Conservation (phyloP, 176 grass and related monocot species). For the Guadua angustifolia region DNA sequence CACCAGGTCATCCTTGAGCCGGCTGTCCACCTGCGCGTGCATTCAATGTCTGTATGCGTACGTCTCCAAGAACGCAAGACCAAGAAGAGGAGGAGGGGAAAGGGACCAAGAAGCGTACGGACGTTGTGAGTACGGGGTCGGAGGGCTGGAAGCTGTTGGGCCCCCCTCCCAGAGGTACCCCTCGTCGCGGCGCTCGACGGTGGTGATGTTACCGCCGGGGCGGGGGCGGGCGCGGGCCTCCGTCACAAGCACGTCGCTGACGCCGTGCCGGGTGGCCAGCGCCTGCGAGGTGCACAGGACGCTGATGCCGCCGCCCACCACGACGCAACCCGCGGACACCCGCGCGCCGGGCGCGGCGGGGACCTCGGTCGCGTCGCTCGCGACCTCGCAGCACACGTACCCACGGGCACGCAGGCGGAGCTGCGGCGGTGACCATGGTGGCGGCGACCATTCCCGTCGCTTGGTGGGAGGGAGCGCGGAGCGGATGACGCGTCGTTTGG, state of each 20-base stretch:
- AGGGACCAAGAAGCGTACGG: slow-evolving; percentile 44
- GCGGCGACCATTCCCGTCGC: slow-evolving; percentile 40
- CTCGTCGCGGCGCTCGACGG: slow-evolving; percentile 57
- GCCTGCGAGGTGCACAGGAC: slow-evolving; percentile 94
- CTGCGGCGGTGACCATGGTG: slow-evolving; percentile 18
- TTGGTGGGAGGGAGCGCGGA: not conserved
- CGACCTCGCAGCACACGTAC: slow-evolving; percentile 22
- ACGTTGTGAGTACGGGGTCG: slow-evolving; percentile 79
- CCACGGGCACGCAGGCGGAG: not conserved
- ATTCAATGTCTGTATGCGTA: not conserved
- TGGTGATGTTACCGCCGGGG: slow-evolving; percentile 90
- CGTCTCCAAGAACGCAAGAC: not conserved
- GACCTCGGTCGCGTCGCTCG: slow-evolving; percentile 30
- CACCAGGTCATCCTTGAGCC: slow-evolving; percentile 80
- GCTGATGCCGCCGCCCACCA: slow-evolving; percentile 85
- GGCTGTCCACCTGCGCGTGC: slow-evolving; percentile 70
- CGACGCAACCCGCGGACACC: slow-evolving; percentile 73
- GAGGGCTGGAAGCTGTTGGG: slow-evolving; percentile 98
- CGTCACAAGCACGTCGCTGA: slow-evolving; percentile 67
- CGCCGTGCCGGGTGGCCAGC: slow-evolving; percentile 59
- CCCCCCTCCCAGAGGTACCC: slow-evolving; percentile 90
- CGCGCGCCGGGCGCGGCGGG: slow-evolving; percentile 8
- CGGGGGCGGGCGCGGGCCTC: slow-evolving; percentile 73
- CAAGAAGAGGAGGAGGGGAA: not conserved
- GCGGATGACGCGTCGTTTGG: slow-evolving; percentile 35